Evolutionary conservation across 495 filamentous ascomycete species (phyloP).

Genomic region (Tuber microsphaerosporum): DNA sequence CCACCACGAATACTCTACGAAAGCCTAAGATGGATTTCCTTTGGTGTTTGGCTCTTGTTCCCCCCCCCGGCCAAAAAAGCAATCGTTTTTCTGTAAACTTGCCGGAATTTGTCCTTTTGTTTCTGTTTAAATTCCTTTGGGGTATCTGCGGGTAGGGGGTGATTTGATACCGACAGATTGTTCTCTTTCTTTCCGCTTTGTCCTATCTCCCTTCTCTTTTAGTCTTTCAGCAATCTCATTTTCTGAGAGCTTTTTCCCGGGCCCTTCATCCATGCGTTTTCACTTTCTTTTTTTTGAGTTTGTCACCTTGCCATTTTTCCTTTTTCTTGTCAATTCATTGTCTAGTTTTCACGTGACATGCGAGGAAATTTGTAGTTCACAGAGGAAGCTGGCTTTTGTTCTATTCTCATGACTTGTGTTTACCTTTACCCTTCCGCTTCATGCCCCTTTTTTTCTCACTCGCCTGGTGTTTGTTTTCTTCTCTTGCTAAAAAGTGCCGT

Average conservation of each 20-base stretch:
- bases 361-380: constrained; percentile 1
- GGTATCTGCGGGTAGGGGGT: neutral
- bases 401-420: constrained; percentile 8
- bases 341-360: constrained; percentile 1
- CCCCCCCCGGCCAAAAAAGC: constrained; percentile 12
- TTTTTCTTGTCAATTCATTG: constrained; percentile 16
- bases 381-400: constrained; percentile 5
- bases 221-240: constrained; percentile 1
- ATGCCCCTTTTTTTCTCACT: neutral
- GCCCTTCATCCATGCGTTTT: neutral
- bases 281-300: constrained; percentile 4
- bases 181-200: constrained; percentile 14
- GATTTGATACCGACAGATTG: constrained; percentile 9
- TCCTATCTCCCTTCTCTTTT: constrained; percentile 24
- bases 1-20: neutral
- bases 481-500: constrained; percentile 1
- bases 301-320: constrained; percentile 16
- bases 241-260: neutral
- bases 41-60: constrained; percentile 9
- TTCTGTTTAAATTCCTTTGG: constrained; percentile 16
- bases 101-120: constrained; percentile 23
- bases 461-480: neutral
- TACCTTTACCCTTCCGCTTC: neutral
- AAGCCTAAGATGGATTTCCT: neutral
- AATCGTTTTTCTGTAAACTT: constrained; percentile 27